Evolutionary conservation across 768 basidiomycete species (phyloP), one percentile per base, ranked within the genome.

Genomic region (Pisolithus marmoratus): DNA sequence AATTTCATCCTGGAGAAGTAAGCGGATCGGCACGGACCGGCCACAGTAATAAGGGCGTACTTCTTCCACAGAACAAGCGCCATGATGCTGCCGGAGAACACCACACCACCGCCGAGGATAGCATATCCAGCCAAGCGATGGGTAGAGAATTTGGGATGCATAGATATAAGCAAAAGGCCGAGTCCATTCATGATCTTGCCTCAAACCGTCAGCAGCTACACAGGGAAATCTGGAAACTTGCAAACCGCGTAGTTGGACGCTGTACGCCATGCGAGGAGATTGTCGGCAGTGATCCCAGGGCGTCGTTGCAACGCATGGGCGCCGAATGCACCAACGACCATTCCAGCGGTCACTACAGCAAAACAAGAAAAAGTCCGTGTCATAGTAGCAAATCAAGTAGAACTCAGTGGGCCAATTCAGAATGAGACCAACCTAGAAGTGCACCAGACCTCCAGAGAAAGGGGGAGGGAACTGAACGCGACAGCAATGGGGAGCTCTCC

Each of bases 71-170:
- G 59, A 37, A 83, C 75, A 24, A 85, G 69, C 0, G 71, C 68
- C 58, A 81, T 71, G 60, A 87, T 83, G 55, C 79, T 80, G 2
- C 79, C 78, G 5, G 85, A 87, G 63, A 89, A 87, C 4, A 87
- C 41, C 1, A 74, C 44, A 0, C 77, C 70, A 2, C 87, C 86
- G 1, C 67, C 66, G 6, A 77, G 70, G 49, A 89, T 83, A 2
- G 85, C 84, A 2, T 81, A 83, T 5, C 83, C 85, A 23, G 86
- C 80, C 60, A 87, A 87, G 9, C 73, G 69, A 60, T 87, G 83
- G 1, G 58, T 52, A 0, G 80, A 66, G 60, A 87, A 85, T 29
- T 76, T 75, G 2, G 75, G 81, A 65, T 88, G 84, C 62, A 81
- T 60, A 2, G 86, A 86, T 11, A 87, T 60, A 9, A 80, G 64